Conservation (phyloP, 2,329 filamentous ascomycete genomes). For the Fusarium verrucosum region DNA sequence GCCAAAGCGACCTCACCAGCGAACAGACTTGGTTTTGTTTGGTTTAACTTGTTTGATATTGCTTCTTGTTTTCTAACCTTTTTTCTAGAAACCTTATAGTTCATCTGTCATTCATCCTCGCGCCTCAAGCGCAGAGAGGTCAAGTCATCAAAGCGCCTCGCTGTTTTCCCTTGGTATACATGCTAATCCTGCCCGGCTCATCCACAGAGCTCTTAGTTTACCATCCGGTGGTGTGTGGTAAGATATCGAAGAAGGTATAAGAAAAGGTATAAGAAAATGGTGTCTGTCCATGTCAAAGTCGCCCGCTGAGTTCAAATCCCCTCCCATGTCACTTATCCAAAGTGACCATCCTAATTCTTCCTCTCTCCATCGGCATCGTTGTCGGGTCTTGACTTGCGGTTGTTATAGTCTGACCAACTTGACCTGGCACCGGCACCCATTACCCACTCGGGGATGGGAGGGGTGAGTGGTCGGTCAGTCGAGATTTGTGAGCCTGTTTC, state of each 20-base stretch:
- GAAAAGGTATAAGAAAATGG: constrained; percentile 25
- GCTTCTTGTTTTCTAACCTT: constrained; percentile 9
- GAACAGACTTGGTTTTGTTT: neutral
- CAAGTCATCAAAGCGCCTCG: constrained; percentile 37
- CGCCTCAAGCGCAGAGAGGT: constrained; percentile 27
- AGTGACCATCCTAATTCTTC: constrained; percentile 14
- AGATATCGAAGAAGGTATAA: constrained; percentile 11
- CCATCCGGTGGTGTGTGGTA: constrained; percentile 7
- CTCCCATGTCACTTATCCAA: constrained; percentile 3
- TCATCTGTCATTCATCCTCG: constrained; percentile 26
- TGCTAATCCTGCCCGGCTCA: constrained; percentile 11
- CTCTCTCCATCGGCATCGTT: constrained; percentile 15
- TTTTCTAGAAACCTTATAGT: constrained; percentile 16
- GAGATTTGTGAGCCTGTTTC: constrained; percentile 31
- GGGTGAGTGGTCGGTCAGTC: constrained; percentile 62
- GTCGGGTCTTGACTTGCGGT: constrained; percentile 45
- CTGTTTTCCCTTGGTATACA: constrained; percentile 37
- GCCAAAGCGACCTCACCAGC: neutral
- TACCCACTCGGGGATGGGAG: constrained; percentile 70
- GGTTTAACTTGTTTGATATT: constrained; percentile 12
- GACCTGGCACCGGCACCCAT: constrained; percentile 62
- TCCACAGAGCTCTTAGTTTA: neutral
- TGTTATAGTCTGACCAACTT: constrained; percentile 60
- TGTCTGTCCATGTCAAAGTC: constrained; percentile 31
- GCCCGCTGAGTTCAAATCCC: constrained; percentile 26